phyloP scores from a whole-genome alignment of 495 filamentous ascomycete genomes.

The Apiosordaria backusii region DNA sequence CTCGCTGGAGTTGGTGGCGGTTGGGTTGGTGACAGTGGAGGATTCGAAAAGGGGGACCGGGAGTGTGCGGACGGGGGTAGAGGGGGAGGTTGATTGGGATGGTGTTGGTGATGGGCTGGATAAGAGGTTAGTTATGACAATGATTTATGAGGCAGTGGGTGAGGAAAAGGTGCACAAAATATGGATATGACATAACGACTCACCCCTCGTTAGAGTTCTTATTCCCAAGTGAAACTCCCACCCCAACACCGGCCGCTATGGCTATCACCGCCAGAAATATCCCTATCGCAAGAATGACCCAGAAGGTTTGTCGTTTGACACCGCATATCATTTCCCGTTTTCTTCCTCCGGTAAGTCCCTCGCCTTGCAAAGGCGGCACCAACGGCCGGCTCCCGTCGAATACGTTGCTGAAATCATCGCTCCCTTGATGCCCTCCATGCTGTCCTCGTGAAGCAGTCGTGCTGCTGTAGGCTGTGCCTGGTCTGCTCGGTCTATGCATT shows the following conservation, averaged over 20 bases:
- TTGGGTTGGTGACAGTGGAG: constrained; percentile 4
- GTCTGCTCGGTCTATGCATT: neutral
- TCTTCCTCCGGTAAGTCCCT: neutral
- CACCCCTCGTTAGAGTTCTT: constrained; percentile 1
- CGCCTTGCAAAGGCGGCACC: constrained; percentile 8
- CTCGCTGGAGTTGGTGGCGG: constrained; percentile 2
- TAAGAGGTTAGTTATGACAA: neutral
- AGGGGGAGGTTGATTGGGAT: neutral
- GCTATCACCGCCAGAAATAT: constrained; percentile 12
- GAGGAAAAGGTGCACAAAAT: neutral
- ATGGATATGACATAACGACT: neutral
- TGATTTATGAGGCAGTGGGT: neutral
- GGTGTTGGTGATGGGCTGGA: neutral
- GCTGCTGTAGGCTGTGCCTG: neutral
- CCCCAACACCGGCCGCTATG: constrained; percentile 14
- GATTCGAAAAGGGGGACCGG: constrained; percentile 16
- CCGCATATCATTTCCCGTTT: constrained; percentile 9
- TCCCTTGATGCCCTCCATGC: neutral
- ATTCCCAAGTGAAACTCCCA: constrained; percentile 3
- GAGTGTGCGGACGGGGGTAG: constrained; percentile 4
- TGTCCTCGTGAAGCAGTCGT: neutral
- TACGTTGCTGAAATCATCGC: neutral
- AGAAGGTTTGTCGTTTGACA: constrained; percentile 7
- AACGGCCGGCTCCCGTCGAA: neutral
- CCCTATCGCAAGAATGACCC: constrained; percentile 4